Conservation (phyloP, 2,329 filamentous ascomycete species). For the Phaeophleospora eucalypticola region DNA sequence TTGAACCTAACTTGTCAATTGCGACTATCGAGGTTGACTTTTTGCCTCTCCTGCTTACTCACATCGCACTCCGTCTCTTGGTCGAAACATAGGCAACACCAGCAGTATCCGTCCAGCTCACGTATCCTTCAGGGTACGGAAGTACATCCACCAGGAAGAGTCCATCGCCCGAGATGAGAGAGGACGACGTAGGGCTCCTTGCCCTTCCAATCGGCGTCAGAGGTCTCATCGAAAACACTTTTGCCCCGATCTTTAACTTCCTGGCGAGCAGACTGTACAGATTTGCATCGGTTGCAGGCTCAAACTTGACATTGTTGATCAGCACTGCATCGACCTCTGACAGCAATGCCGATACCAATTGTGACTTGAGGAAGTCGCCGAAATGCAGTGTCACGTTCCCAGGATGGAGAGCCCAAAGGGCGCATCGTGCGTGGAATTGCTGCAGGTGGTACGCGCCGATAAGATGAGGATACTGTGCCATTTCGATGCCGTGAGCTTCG, state of each 20-base stretch:
- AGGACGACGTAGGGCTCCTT: constrained; percentile 56
- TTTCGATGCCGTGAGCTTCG: constrained; percentile 89
- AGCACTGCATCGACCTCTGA: constrained; percentile 86
- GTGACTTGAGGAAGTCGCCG: constrained; percentile 75
- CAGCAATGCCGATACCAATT: constrained; percentile 63
- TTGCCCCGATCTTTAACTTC: constrained; percentile 81
- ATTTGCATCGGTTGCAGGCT: constrained; percentile 73
- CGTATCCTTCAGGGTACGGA: constrained; percentile 58
- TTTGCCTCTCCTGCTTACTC: too few species aligned
- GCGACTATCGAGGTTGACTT: too few species aligned
- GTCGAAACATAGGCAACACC: too few species aligned
- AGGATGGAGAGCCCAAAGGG: constrained; percentile 79
- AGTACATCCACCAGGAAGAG: constrained; percentile 74
- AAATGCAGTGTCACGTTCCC: constrained; percentile 73
- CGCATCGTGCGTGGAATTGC: constrained; percentile 76
- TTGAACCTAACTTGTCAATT: too few species aligned
- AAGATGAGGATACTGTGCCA: constrained; percentile 82
- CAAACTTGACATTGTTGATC: constrained; percentile 96
- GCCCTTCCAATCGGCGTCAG: constrained; percentile 65
- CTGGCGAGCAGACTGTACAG: constrained; percentile 75
- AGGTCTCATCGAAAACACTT: constrained; percentile 81
- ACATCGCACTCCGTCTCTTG: too few species aligned
- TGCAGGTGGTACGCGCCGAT: constrained; percentile 71
- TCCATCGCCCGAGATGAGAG: constrained; percentile 59
- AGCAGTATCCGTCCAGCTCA: constrained; percentile 91